Evolutionary conservation across 2,329 filamentous ascomycete genomes (phyloP), one percentile per base, ranked within the genome.

Genomic region (Aspergillus intermedius): DNA sequence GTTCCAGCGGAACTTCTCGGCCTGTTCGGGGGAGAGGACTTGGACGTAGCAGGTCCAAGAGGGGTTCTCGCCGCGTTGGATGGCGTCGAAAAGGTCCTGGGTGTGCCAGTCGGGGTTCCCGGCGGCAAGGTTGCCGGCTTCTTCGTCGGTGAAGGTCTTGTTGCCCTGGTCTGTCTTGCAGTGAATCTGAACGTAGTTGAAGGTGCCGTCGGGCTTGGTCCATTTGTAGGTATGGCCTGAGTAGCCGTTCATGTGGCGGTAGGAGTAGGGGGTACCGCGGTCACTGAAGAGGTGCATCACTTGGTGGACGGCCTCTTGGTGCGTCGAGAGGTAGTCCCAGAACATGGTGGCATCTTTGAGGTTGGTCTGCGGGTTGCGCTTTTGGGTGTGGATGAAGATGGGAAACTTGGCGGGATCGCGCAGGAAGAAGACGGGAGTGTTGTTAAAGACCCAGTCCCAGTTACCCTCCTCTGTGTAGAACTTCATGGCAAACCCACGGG

Each of bases 361-460:
- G 61, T 88, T 82, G 3, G 83, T 87, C 55, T 82, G 77, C 0
- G 84, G 85, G 59, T 88, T 74, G n/a, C 84, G 76, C 74, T 88
- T 88, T 64, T 88, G 85, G 0, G 84, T 86, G 63, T 87, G 84
- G 46, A 87, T 87, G 60, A 87, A 84, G 60, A 83, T 73, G 21
- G 85, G 84, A 62, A 87, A 88, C 66, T 88, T 88, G 54, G 82
- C 77, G 0, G 85, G 82, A 53, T 88, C 85, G 46, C 85, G 75
- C n/a, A 88, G 61, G 68, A 89, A 88, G 74, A 88, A 89, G 2
- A 87, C 80, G 0, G 85, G 85, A 0, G 83, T 87, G 63, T 88
- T 88, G 72, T 87, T 87, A 52, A 79, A 81, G 13, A 88, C 84
- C 65, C 83, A 75, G 60, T 87, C 84, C 77, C 80, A 86, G 57